phyloP scores from a whole-genome alignment of 176 grass and related monocot species.

The Alopecurus myosuroides region DNA sequence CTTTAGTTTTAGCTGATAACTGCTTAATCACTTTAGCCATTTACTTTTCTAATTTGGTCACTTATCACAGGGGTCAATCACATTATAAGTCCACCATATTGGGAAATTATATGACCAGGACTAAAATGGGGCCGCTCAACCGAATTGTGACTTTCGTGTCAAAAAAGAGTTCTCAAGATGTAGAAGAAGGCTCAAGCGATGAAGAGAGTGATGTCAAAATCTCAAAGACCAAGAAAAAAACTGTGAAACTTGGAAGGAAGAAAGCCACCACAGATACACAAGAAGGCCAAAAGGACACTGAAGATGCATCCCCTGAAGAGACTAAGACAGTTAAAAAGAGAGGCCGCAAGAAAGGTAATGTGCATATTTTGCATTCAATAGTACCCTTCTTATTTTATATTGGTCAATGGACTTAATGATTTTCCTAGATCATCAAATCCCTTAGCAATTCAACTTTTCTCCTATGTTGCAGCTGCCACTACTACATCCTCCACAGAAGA shows the following conservation, averaged over 20 bases:
- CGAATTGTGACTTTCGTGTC: conserved; percentile 23
- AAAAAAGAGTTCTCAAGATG: conserved; percentile 46
- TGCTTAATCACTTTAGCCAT: background rate
- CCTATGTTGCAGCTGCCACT: conserved; percentile 26
- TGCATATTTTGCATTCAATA: conserved; percentile 5
- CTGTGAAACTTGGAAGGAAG: conserved; percentile 41
- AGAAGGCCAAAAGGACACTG: conserved; percentile 16
- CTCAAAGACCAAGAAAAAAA: conserved; percentile 21
- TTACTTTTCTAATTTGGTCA: background rate
- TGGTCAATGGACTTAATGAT: background rate
- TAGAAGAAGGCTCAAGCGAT: conserved; percentile 13
- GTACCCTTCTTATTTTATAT: background rate
- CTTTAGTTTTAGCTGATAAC: background rate
- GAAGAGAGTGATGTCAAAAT: conserved; percentile 28
- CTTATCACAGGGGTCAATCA: conserved; percentile 29
- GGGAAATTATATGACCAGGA: background rate
- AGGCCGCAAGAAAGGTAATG: conserved; percentile 57
- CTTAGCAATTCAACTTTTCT: background rate
- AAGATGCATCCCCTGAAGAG: conserved; percentile 37
- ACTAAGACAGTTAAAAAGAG: conserved; percentile 39
- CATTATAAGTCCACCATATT: conserved; percentile 24
- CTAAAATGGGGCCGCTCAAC: conserved; percentile 18
- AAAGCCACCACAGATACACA: conserved; percentile 32
- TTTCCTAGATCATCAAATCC: background rate
- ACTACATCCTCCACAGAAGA: conserved; percentile 29